Conservation (phyloP, 78 protist genomes). For the Cyanophora paradoxa region DNA sequence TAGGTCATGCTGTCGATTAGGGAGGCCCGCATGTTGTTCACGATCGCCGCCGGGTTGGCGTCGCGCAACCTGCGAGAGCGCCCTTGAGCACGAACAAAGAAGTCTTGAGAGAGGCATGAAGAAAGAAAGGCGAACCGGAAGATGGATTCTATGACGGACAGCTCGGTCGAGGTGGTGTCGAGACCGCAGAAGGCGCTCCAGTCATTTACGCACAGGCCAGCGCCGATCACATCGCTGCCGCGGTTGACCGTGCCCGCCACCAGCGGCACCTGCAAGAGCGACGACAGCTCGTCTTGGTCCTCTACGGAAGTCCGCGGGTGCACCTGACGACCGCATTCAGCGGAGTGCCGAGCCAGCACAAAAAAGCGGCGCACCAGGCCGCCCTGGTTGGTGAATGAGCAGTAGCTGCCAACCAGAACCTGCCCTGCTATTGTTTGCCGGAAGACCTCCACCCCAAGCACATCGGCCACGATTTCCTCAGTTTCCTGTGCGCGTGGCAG, state of each 20-base stretch:
- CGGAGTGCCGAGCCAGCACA: background rate
- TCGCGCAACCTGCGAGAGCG: conserved; percentile 40
- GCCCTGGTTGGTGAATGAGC: conserved; percentile 87
- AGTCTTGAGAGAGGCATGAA: background rate
- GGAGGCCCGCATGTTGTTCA: conserved; percentile 27
- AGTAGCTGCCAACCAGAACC: conserved; percentile 91
- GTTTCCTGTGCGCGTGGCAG: conserved; percentile 15
- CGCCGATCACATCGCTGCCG: conserved; percentile 80
- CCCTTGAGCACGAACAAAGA: background rate
- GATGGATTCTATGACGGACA: conserved; percentile 73
- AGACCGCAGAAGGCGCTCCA: conserved; percentile 91
- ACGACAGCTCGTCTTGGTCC: conserved; percentile 91
- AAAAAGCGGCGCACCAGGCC: conserved; percentile 56
- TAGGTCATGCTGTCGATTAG: conserved; percentile 25
- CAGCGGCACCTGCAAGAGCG: conserved; percentile 88
- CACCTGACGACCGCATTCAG: conserved; percentile 7
- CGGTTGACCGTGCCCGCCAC: conserved; percentile 95
- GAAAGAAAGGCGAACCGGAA: background rate
- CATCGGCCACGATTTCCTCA: conserved; percentile 30
- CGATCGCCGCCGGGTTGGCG: conserved; percentile 31
- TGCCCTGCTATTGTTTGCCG: conserved; percentile 89
- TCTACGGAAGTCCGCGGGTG: conserved; percentile 86
- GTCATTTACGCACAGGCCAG: conserved; percentile 75
- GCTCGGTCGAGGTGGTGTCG: conserved; percentile 95
- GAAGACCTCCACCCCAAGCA: conserved; percentile 79